Conservation (phyloP, 1,284 basidiomycete genomes). For the Volvariella volvacea region DNA sequence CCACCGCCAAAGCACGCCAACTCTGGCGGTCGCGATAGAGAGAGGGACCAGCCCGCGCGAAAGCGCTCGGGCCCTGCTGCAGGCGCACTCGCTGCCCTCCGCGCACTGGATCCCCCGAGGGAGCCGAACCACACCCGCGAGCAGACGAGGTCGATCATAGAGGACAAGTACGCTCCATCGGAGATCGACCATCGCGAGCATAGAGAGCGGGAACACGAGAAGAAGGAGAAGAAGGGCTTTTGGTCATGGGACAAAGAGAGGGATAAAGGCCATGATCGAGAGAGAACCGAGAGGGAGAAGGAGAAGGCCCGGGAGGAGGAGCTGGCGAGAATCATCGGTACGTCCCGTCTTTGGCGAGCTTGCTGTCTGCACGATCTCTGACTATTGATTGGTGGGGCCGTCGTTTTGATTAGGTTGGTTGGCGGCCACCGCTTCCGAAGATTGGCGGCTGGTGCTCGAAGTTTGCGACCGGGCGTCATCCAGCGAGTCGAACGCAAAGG, state of each 20-base stretch:
- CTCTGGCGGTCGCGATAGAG: slow-evolving; percentile 18
- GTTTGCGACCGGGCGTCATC: slow-evolving; percentile 69
- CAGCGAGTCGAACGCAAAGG: slow-evolving; percentile 63
- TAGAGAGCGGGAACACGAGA: slow-evolving; percentile 31
- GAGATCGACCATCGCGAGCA: slow-evolving; percentile 20
- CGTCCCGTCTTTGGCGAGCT: slow-evolving; percentile 6
- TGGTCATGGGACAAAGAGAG: slow-evolving; percentile 34
- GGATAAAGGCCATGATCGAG: slow-evolving; percentile 16
- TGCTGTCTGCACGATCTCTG: neutral
- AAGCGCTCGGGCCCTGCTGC: slow-evolving; percentile 19
- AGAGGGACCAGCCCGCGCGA: slow-evolving; percentile 14
- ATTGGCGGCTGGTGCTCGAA: slow-evolving; percentile 72
- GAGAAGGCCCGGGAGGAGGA: slow-evolving; percentile 42
- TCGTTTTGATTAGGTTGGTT: slow-evolving; percentile 53
- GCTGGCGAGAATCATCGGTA: slow-evolving; percentile 67
- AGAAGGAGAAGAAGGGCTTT: slow-evolving; percentile 40
- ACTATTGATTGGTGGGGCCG: slow-evolving; percentile 2
- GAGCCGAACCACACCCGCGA: slow-evolving; percentile 17
- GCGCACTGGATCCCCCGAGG: slow-evolving; percentile 47
- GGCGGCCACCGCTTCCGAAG: slow-evolving; percentile 69
- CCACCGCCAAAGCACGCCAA: slow-evolving; percentile 13
- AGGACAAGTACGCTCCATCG: slow-evolving; percentile 25
- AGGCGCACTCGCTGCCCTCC: slow-evolving; percentile 47
- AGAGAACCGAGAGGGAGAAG: slow-evolving; percentile 16
- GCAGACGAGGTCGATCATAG: slow-evolving; percentile 21